Evolutionary conservation across 2,329 filamentous ascomycete species (phyloP), one percentile per base, ranked within the genome.

Genomic region (Diaporthe sp.): DNA sequence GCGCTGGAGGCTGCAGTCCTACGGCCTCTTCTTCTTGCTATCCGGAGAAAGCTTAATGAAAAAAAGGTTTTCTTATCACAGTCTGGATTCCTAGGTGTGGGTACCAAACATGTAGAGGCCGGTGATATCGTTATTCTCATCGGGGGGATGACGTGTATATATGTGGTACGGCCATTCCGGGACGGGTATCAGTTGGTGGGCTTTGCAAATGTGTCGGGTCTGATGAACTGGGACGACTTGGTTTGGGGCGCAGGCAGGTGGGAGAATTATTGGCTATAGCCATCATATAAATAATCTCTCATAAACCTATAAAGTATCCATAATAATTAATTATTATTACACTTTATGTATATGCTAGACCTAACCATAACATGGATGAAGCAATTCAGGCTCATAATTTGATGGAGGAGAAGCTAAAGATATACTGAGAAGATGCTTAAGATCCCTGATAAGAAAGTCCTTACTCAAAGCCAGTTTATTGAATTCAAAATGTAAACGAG

Each of bases 161-260:
- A 49, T 49, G 44, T 67, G 17, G 4, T 67, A 10, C 34, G 42
- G 61, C 61, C 61, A 0, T 67, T 67, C 12, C 25, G 25, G 31
- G 61, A 67, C 28, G 61, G 42, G 5, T 49, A 67, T 49, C 61
- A 44, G 8, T 37, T 67, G 10, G 61, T 67, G 28, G 61, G 61
- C 42, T 34, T 67, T 37, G 61, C 61, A n/a, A 22, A 37, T 2
- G 25, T 67, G 28, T 49, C 61, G 9, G 28, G 28, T 17, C 42
- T 67, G 61, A 67, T 67, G 61, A 9, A 67, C 6, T 67, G 61
- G 61, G 61, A 49, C 19, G 17, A 67, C 19, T n/a, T 67, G 37
- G 37, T 12, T 39, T 39, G 37, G 37, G 37, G 37, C 4, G 37
- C 37, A 39, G 37, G 37, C 37, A 37, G 10, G 34, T 37, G 8